A percentile compares a stretch with the other conserved stretches of the same genome.
These are phyloP conservation scores for Mrakia hoshinonis DNA, from an alignment of 768 basidiomycete species.

Conservation along the genomic window DNA sequence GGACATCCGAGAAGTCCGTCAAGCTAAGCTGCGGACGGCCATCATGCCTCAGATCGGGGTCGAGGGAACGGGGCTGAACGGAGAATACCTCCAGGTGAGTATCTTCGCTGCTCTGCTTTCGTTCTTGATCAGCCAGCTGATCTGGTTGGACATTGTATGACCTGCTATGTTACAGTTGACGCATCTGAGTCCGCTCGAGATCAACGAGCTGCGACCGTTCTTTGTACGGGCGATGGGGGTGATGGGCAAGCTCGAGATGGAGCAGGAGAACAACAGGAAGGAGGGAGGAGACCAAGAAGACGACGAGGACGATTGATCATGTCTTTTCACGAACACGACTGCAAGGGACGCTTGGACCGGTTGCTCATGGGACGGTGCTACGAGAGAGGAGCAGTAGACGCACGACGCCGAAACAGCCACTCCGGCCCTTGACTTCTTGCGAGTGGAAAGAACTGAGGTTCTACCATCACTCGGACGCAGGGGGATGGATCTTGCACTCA, in stretches of 20 bases:
- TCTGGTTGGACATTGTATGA: background rate
- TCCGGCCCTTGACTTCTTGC: too few species aligned
- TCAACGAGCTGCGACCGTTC: slow-evolving; percentile 86
- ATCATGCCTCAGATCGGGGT: slow-evolving; percentile 41
- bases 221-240: slow-evolving; percentile 73
- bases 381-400: too few species aligned
- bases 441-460: too few species aligned
- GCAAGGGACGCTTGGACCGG: background rate
- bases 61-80: slow-evolving; percentile 53
- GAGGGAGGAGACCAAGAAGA: background rate
- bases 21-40: slow-evolving; percentile 85
- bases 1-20: slow-evolving; percentile 89
- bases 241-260: slow-evolving; percentile 49
- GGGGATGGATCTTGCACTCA: too few species aligned
- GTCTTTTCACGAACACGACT: background rate
- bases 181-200: slow-evolving; percentile 79
- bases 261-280: background rate
- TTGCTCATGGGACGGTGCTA: too few species aligned
- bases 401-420: too few species aligned
- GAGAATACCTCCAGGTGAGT: slow-evolving; percentile 69
- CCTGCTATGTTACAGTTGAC: slow-evolving; percentile 51
- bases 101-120: background rate
- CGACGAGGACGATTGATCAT: slow-evolving; percentile 6
- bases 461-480: too few species aligned
- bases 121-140: too few species aligned